These are phyloP conservation scores for Sesbania bispinosa DNA, from an alignment of 306 rosid genomes.

Conservation along the genomic window DNA sequence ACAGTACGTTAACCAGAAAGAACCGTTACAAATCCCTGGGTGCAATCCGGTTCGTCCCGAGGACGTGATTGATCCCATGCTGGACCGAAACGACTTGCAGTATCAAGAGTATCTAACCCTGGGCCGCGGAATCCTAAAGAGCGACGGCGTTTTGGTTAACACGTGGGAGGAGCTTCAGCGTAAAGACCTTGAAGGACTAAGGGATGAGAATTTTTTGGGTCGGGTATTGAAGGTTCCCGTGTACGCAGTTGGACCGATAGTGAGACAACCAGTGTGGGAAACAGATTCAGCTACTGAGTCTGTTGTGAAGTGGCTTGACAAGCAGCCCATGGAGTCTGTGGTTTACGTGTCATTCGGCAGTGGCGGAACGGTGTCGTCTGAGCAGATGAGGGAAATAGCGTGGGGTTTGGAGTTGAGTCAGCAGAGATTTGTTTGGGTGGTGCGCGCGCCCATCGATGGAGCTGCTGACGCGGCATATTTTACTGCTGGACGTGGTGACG, in stretches of 20 bases:
- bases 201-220: not conserved
- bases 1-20: constrained; percentile 32
- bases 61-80: constrained; percentile 36
- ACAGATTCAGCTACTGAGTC: not conserved
- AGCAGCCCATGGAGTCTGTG: constrained; percentile 47
- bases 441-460: constrained; percentile 36
- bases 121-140: rapidly evolving
- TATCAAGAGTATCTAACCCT: constrained; percentile 4
- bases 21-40: constrained; percentile 36
- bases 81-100: constrained; percentile 22
- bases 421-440: constrained; percentile 65
- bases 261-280: no score
- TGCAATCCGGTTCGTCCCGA: constrained; percentile 34
- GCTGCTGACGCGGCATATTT: constrained; percentile 1
- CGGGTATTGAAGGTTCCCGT: constrained; percentile 25
- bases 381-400: constrained; percentile 56
- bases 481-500: not conserved
- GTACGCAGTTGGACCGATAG: constrained; percentile 53
- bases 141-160: constrained; percentile 24
- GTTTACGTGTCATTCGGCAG: constrained; percentile 64
- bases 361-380: constrained; percentile 49
- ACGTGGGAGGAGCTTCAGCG: constrained; percentile 29
- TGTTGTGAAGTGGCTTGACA: constrained; percentile 42
- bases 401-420: constrained; percentile 62
- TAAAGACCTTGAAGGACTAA: not conserved